Conservation (phyloP, 139 green algal genomes). For the Coccomyxa sp. region DNA sequence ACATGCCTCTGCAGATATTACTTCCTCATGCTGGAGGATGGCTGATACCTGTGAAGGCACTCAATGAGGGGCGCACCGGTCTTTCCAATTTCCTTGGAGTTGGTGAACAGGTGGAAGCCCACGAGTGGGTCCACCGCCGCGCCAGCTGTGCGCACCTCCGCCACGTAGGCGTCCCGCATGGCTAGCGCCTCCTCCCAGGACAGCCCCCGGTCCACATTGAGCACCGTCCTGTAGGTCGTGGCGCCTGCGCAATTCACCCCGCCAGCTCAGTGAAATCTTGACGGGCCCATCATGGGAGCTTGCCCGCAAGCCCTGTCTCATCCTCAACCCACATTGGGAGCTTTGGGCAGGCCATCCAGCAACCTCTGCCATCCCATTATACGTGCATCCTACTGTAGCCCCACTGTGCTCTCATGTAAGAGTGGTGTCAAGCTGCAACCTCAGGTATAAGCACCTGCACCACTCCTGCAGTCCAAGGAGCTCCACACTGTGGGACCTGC, state of each 20-base stretch:
- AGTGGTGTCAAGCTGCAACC: not conserved
- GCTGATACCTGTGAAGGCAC: not conserved
- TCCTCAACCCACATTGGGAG: not conserved
- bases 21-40: not conserved
- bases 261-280: not conserved
- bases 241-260: conserved; percentile 23
- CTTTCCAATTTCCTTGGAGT: conserved; percentile 7
- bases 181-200: conserved; percentile 31
- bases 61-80: conserved; percentile 12
- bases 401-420: not conserved
- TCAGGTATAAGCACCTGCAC: not conserved
- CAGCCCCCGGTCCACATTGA: conserved; percentile 45
- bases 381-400: not conserved
- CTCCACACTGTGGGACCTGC: too few relatives aligned
- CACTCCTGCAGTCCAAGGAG: too few relatives aligned
- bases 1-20: too few relatives aligned
- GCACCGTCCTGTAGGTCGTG: conserved; percentile 27
- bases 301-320: not conserved
- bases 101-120: conserved; percentile 26
- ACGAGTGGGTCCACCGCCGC: not conserved
- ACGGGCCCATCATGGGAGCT: not conserved
- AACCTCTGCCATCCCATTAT: not conserved
- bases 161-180: conserved; percentile 12
- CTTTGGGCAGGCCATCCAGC: not conserved
- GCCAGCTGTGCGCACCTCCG: conserved; percentile 9